Base-by-base conservation (phyloP, 495 filamentous ascomycete species). In the Astrocystis sublimbata region DNA sequence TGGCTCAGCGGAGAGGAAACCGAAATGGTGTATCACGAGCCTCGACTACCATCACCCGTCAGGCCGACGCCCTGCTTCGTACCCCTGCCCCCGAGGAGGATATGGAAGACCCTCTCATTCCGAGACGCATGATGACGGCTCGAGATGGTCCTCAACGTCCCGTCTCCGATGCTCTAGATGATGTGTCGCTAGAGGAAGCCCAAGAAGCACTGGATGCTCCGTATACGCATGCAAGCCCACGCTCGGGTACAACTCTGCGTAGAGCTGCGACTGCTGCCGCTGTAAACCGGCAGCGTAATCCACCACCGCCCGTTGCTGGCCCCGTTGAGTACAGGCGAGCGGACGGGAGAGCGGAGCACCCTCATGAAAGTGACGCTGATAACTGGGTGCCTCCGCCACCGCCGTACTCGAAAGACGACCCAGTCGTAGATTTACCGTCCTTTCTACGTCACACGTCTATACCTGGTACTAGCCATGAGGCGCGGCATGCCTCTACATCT, bases 331-430 rank as follows among this genome's bases (percentile, higher is more conserved):
- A 84, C 67, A 75, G 81, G 60, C 76, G 85, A 24, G 78, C 90
- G 26, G 86, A 90, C 70, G 88, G 86, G 13, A 79, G 86, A 35
- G 76, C 82, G 17, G 82, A 91, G 58, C 82, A 89, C 61, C 92
- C 92, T 10, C 90, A 96, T 73, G 91, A 96, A 72, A 92, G 89
- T 61, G 90, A 96, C 69, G 91, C 91, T 4, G 92, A 96, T 64
- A 91, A 93, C 62, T 97, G 92, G 92, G 90, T 93, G 6, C 90
- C 92, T 23, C 92, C 92, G 0, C 92, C 92, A n/a, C 92, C 92
- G 12, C 90, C 92, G 7, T 97, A 97, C 67, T 84, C 86, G 19
- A 85, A 83, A 13, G 86, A 92, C 13, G 79, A 89, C 31, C 87
- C 90, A 6, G 79, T 74, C 17, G 79, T 74, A n/a, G 81, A 81